Evolutionary conservation across 345 rosid genomes (phyloP), one percentile per base, ranked within the genome.

Genomic region (Leavenworthia alabamica): DNA sequence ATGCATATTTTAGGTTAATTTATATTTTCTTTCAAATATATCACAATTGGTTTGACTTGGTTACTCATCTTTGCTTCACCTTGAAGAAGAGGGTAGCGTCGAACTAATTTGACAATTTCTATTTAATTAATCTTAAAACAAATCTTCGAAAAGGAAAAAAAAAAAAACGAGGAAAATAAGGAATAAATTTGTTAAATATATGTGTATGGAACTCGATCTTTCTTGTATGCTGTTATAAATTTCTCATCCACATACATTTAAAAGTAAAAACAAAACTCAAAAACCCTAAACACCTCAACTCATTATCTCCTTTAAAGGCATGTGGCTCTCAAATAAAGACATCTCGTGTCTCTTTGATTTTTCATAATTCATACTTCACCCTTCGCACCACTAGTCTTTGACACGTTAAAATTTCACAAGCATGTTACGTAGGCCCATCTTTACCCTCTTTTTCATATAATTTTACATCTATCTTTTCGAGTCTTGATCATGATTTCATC

Each of bases 241-340:
- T 46, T 56, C 23, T 64, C 61, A 23, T 42, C 61, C 69, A 64
- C 61, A 31, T n/a, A 53, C 10, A 53, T 64, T 43, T 14, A 6
- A 53, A 52, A 23, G 43, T 51, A 17, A 53, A 43, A 64, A 13
- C 3, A 52, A 64, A 64, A 10, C 19, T 42, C 3, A 4, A 19
- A 29, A 59, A 59, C 43, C 39, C 6, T 14, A 31, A 42, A 23
- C 22, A 29, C 19, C 16, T 53, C 45, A 61, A 53, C 53, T 42
- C 53, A 53, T 14, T 17, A 53, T 10, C 26, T 53, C 27, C 17
- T 41, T 49, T 64, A 8, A 41, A 64, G 35, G 45, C 35, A 64
- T 53, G 69, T 53, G 69, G 69, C 61, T 64, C 16, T 52, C 43
- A 52, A 41, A 52, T 52, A 60, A 64, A 64, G 68, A 41, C 69